Percentiles rank a stretch among this genome's conserved stretches.
Evolutionary conservation across 305 asterid species (phyloP).

Genomic region (Plantago lanceolata): DNA sequence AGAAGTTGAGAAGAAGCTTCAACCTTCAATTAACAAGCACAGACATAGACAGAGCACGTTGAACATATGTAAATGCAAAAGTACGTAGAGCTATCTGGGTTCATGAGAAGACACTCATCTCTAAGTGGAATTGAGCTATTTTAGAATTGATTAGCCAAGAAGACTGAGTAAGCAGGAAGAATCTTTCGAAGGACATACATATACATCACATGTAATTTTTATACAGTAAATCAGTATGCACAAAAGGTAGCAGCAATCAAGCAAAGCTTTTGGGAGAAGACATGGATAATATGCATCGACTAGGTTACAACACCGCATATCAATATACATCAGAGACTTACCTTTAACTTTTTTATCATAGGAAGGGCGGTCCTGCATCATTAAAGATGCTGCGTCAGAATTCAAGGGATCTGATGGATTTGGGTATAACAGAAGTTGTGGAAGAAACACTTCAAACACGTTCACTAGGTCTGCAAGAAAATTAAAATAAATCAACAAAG

Average conservation of each 20-base stretch:
- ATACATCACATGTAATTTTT: neutral
- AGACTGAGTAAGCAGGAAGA: too few species aligned
- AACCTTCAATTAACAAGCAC: too few species aligned
- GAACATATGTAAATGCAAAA: too few species aligned
- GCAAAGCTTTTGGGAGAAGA: neutral
- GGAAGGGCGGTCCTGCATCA: constrained; percentile 69
- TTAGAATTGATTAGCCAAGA: too few species aligned
- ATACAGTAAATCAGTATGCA: neutral
- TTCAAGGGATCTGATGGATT: constrained; percentile 83
- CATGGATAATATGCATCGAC: neutral
- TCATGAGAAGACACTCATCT: too few species aligned
- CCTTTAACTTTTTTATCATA: constrained; percentile 81
- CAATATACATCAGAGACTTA: constrained; percentile 22
- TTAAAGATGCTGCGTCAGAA: constrained; percentile 80
- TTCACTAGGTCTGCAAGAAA: constrained; percentile 64
- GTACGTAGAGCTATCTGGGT: too few species aligned
- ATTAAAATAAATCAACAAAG: constrained; percentile 13
- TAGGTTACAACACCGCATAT: neutral
- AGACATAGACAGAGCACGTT: too few species aligned
- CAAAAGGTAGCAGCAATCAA: neutral
- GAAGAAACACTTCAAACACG: constrained; percentile 84
- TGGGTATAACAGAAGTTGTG: constrained; percentile 82
- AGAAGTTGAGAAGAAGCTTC: too few species aligned
- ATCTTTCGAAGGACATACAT: neutral
- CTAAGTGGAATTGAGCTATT: too few species aligned